Evolutionary conservation across 78 protist genomes (phyloP), one percentile per base, ranked within the genome.

Genomic region (Polysphondylium violaceum): DNA sequence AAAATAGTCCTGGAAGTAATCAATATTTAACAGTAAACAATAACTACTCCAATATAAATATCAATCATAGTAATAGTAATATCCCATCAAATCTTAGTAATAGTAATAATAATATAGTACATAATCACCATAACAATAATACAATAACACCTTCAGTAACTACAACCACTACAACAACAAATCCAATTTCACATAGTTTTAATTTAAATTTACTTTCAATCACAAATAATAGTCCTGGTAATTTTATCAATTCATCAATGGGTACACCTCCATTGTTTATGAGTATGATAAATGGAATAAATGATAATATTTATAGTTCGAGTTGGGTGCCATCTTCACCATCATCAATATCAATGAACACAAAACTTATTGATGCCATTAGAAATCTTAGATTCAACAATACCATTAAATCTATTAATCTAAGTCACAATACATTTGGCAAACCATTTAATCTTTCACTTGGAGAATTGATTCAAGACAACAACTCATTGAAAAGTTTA

Each of bases 341-440:
- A 19, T 81, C 89, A 38, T 81, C 89, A 51, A 65, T 68, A 12
- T 81, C 89, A 38, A 81, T 81, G 36, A 68, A 81, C 55, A 44
- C 78, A 4, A 68, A 56, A 55, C 38, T 81, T 12, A 81, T 68
- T 17, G 89, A 81, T 23, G 33, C 59, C 44, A 65, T 81, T 7
- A 55, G 19, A 36, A 35, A n/a, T 17, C 44, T 81, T 2, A 38
- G 41, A 17, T 40, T 35, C 36, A 81, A 81, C 29, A 31, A 38
- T 23, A 47, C 69, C 17, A 35, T 81, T 0, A 67, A 51, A 38
- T 40, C n/a, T 4, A 17, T 81, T 12, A 81, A 81, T 40, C 75
- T 81, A 12, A 81, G 77, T 35, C 89, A 81, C 21, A 81, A 81
- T 29, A 81, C 89, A 8, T 81, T 81, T 68, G 77, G 89, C 1